These are phyloP conservation scores for Arthrobotrys pseudoclavata DNA, from an alignment of 2,329 filamentous ascomycete genomes.

Conservation along the genomic window DNA sequence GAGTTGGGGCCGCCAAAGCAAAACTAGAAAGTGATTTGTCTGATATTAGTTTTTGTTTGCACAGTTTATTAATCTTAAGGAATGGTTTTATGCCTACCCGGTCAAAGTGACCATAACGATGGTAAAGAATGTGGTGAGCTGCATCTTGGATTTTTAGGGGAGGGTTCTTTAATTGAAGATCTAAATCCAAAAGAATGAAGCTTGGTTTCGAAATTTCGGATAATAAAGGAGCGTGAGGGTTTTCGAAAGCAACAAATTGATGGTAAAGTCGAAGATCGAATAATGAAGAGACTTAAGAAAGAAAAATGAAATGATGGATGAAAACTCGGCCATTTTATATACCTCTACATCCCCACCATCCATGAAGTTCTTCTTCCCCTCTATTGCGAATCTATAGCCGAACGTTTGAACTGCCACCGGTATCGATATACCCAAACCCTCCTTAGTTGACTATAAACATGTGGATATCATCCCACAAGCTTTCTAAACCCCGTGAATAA, in stretches of 20 bases:
- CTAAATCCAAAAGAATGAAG: too few relatives aligned
- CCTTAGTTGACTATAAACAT: too few relatives aligned
- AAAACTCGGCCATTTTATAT: too few relatives aligned
- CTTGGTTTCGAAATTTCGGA: too few relatives aligned
- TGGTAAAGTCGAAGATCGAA: too few relatives aligned
- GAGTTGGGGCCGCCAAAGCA: conserved; percentile 2
- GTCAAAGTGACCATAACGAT: not conserved
- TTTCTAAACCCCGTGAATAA: too few relatives aligned
- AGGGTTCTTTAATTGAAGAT: too few relatives aligned
- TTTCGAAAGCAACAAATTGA: too few relatives aligned
- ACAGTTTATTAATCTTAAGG: not conserved
- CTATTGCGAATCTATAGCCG: not conserved
- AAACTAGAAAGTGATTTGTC: not conserved
- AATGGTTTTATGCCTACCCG: not conserved
- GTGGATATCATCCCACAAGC: too few relatives aligned
- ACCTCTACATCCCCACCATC: not conserved
- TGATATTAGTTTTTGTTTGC: not conserved
- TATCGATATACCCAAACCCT: not conserved
- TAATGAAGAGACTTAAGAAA: too few relatives aligned
- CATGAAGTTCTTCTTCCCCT: too few relatives aligned
- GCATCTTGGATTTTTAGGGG: not conserved
- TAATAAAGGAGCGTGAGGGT: not conserved
- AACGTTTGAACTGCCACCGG: not conserved
- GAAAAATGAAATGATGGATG: too few relatives aligned
- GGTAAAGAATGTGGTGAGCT: not conserved